Evolutionary conservation across 2,329 filamentous ascomycete genomes (phyloP).

Genomic region (Alternaria rosae): DNA sequence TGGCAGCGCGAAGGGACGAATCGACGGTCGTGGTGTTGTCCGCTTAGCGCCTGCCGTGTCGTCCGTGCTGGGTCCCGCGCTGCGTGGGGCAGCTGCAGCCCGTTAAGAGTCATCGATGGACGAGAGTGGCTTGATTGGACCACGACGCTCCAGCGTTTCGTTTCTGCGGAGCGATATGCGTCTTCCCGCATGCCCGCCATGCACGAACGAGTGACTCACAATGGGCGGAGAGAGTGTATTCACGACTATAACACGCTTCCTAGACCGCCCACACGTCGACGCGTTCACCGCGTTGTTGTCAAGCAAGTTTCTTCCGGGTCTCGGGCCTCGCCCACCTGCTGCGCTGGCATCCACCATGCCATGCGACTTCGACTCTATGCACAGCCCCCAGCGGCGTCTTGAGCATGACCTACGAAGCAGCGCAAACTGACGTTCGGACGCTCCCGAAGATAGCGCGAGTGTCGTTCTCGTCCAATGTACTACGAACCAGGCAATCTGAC

Average conservation of each 20-base stretch:
- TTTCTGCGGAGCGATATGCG: slow-evolving; percentile 38
- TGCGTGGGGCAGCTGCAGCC: slow-evolving; percentile 28
- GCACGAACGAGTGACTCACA: slow-evolving; percentile 47
- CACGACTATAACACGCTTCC: slow-evolving; percentile 51
- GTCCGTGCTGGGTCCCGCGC: slow-evolving; percentile 30
- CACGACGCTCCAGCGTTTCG: slow-evolving; percentile 42
- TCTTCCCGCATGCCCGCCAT: slow-evolving; percentile 27
- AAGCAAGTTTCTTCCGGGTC: slow-evolving; percentile 35
- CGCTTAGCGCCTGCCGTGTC: slow-evolving; percentile 38
- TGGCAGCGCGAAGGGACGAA: slow-evolving; percentile 38
- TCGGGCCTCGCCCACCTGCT: slow-evolving; percentile 37
- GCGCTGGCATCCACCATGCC: slow-evolving; percentile 16
- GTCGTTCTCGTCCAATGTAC: slow-evolving; percentile 21
- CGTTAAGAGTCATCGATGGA: slow-evolving; percentile 43
- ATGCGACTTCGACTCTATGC: slow-evolving; percentile 11
- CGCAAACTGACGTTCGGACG: slow-evolving; percentile 18
- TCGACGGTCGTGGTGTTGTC: slow-evolving; percentile 39
- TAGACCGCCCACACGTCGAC: slow-evolving; percentile 33
- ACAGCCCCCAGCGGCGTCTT: slow-evolving; percentile 10
- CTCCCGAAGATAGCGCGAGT: slow-evolving; percentile 29
- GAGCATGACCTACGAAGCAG: background rate
- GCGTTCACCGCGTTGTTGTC: slow-evolving; percentile 44
- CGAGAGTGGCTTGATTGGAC: slow-evolving; percentile 36
- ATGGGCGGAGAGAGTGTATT: slow-evolving; percentile 35
- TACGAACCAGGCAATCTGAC: slow-evolving; percentile 21